phyloP scores from a whole-genome alignment of 2,329 filamentous ascomycete genomes.

The Sporothrix variecibatus region DNA sequence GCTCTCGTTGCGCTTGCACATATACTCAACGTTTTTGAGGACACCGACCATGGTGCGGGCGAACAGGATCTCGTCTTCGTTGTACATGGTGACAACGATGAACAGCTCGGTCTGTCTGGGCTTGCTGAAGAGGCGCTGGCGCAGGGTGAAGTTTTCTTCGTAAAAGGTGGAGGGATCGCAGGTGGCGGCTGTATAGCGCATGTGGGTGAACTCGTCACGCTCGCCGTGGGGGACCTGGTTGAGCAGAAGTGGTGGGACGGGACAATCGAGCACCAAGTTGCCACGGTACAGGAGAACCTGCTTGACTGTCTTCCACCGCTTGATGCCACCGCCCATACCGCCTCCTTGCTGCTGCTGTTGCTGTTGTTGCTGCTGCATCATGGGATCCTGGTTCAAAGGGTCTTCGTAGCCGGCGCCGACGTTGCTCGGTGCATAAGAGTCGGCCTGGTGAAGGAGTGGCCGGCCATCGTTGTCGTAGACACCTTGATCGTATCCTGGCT shows the following conservation, averaged over 20 bases:
- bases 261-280: conserved; percentile 95
- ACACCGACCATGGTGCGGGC: conserved; percentile 95
- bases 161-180: conserved; percentile 90
- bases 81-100: conserved; percentile 98
- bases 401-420: conserved; percentile 47
- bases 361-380: conserved; percentile 33
- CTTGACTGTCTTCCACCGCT: conserved; percentile 97
- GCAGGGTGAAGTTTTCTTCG: conserved; percentile 84
- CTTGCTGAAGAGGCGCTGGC: conserved; percentile 89
- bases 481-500: conserved; percentile 55
- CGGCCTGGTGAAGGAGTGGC: conserved; percentile 73
- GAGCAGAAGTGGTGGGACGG: conserved; percentile 83
- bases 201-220: conserved; percentile 87
- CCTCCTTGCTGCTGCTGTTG: conserved; percentile 42
- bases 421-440: conserved; percentile 44
- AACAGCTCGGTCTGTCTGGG: conserved; percentile 91
- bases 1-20: conserved; percentile 89
- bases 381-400: conserved; percentile 35
- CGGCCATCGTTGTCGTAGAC: conserved; percentile 70
- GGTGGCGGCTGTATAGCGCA: conserved; percentile 92
- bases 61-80: conserved; percentile 95
- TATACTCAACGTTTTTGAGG: conserved; percentile 98
- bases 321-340: conserved; percentile 56
- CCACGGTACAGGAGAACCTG: conserved; percentile 96
- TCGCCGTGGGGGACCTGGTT: conserved; percentile 89